Evolutionary conservation across 2,329 filamentous ascomycete species (phyloP).

Genomic region (Hansfordia pulvinata): DNA sequence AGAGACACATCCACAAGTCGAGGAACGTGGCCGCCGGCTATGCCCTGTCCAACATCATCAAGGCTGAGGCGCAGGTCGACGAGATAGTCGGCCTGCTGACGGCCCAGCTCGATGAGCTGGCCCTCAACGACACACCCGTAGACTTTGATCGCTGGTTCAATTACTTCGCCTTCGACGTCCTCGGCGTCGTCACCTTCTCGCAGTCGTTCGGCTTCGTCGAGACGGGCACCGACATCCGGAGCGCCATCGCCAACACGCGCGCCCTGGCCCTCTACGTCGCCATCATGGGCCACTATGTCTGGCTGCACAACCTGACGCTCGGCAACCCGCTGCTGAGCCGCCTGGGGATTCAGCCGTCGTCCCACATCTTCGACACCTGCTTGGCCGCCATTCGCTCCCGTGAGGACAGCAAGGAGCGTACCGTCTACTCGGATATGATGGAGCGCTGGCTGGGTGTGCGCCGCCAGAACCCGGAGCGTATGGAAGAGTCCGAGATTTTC

Average conservation of each 20-base stretch:
- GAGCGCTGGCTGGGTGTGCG: no score
- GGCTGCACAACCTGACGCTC: slow-evolving; percentile 6
- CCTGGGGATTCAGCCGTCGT: slow-evolving; percentile 5
- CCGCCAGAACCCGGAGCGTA: slow-evolving; percentile 5
- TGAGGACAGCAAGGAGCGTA: slow-evolving; percentile 5
- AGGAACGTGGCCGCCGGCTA: slow-evolving; percentile 19
- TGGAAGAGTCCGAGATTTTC: slow-evolving; percentile 1
- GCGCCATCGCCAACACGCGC: slow-evolving; percentile 7
- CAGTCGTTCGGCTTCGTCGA: slow-evolving; percentile 15
- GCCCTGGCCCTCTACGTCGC: slow-evolving; percentile 3
- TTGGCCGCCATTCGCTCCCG: slow-evolving; percentile 4
- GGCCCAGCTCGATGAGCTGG: slow-evolving; percentile 8
- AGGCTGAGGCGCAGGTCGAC: slow-evolving; percentile 8
- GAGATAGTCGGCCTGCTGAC: slow-evolving; percentile 6
- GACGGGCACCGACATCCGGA: slow-evolving; percentile 12
- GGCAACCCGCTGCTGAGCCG: slow-evolving; percentile 8
- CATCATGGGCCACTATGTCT: slow-evolving; percentile 3
- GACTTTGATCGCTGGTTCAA: slow-evolving; percentile 10
- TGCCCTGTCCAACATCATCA: slow-evolving; percentile 16
- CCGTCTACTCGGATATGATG: no score
- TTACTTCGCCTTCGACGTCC: slow-evolving; percentile 16
- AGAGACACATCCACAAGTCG: slow-evolving; percentile 17
- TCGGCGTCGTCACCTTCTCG: slow-evolving; percentile 18
- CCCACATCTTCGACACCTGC: slow-evolving; percentile 2
- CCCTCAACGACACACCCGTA: slow-evolving; percentile 4